Evolutionary conservation across 1,284 basidiomycete genomes (phyloP), one percentile per base, ranked within the genome.

Genomic region (Sanghuangporus baumii): DNA sequence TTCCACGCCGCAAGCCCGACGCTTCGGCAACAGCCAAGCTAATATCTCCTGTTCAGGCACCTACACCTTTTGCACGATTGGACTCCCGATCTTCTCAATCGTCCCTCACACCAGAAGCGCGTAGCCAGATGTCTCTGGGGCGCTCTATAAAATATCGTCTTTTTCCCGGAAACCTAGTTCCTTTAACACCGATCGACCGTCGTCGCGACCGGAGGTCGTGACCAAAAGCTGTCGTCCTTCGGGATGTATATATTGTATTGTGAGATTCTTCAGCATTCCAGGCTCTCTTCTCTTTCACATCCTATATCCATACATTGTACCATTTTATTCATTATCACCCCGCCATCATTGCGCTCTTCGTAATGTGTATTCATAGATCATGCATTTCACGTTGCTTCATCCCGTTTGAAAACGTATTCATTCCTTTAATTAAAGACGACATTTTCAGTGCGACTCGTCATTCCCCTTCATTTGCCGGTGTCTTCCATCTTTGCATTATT

Each of bases 81-180:
- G 16, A 16, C 40, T 11, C 38, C 34, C 60, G 46, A 18, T 26
- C 38, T 26, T 55, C 60, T 55, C 52, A 31, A 1, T 23, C 38
- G n/a, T 41, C 52, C 48, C 14, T 14, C 18, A 12, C 51, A 50
- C 18, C 55, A 18, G 54, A 48, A n/a, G n/a, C 16, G 54, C 23
- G 46, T 12, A 26, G 31, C 41, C 51, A 46, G 40, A 46, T 40
- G 31, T 59, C 61, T 20, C 31, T 55, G 31, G 41, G 40, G 4
- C 37, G 51, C 6, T 55, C 52, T 14, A 59, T 58, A 40, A 63
- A 63, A 55, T 59, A 59, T 40, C 61, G 61, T 3, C 57, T 63
- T 14, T 63, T 63, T 56, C 61, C 61, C 34, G 56, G 56, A 11
- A 59, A 50, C 12, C 57, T 63, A 26, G 61, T 63, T 11, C 61